Conservation (phyloP, 2,329 filamentous ascomycete genomes). For the Aschersonia sp. region DNA sequence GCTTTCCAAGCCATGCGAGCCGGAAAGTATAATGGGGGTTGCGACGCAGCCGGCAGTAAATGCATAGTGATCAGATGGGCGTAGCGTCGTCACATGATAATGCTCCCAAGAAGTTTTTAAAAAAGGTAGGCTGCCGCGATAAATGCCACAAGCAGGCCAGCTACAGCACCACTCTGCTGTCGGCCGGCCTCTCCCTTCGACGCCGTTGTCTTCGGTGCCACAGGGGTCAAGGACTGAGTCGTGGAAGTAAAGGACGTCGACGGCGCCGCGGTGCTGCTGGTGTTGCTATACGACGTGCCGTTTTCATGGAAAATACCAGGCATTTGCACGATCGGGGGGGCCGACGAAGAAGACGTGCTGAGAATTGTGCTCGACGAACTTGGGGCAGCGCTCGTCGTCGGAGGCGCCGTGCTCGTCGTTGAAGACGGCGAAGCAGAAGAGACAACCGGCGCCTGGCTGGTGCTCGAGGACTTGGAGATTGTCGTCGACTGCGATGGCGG, state of each 20-base stretch:
- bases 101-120: background rate
- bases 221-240: conserved; percentile 12
- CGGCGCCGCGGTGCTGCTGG: conserved; percentile 1
- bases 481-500: conserved; percentile 6
- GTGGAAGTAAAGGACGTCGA: conserved; percentile 5
- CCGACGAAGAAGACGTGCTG: conserved; percentile 6
- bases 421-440: background rate
- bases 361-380: conserved; percentile 2
- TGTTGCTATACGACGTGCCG: conserved; percentile 15
- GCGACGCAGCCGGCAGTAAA: no score
- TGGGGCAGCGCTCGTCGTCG: conserved; percentile 1
- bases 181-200: conserved; percentile 30
- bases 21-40: no score
- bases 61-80: no score
- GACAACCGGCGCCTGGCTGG: background rate
- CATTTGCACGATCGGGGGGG: conserved; percentile 10
- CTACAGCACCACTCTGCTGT: conserved; percentile 35
- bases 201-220: conserved; percentile 17
- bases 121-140: conserved; percentile 36
- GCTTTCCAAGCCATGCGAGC: no score
- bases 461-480: conserved; percentile 2
- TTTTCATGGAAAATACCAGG: conserved; percentile 41
- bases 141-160: conserved; percentile 39
- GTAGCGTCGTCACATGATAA: no score
- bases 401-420: background rate